Percentiles rank a stretch among this genome's conserved stretches.
Evolutionary conservation across 495 filamentous ascomycete species (phyloP).

Genomic region (Aspergillus panamensis): DNA sequence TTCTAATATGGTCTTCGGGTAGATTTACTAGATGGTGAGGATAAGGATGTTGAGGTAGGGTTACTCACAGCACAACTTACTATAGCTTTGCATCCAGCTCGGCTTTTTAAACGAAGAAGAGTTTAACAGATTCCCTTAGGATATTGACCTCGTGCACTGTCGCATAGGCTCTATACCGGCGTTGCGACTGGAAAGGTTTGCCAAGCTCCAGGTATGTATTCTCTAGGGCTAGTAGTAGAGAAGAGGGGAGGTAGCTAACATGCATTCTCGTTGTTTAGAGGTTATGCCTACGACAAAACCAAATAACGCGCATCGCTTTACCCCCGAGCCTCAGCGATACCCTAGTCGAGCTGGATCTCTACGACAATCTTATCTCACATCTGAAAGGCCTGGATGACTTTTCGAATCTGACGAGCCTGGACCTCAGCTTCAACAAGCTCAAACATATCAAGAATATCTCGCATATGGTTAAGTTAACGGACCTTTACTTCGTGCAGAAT

Average conservation of each 20-base stretch:
- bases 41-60: slow-evolving; percentile 54
- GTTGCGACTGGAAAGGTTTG: slow-evolving; percentile 77
- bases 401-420: slow-evolving; percentile 68
- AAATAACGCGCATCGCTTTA: slow-evolving; percentile 75
- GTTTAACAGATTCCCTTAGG: slow-evolving; percentile 41
- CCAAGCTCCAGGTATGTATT: slow-evolving; percentile 57
- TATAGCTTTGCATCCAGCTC: not conserved
- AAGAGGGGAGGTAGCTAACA: not conserved
- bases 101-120: not conserved
- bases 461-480: slow-evolving; percentile 73
- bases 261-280: slow-evolving; percentile 40
- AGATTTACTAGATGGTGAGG: slow-evolving; percentile 67
- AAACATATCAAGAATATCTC: slow-evolving; percentile 92
- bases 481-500: slow-evolving; percentile 94
- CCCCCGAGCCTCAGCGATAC: slow-evolving; percentile 55
- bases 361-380: slow-evolving; percentile 94
- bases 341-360: slow-evolving; percentile 84
- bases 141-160: slow-evolving; percentile 86
- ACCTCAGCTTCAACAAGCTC: slow-evolving; percentile 98
- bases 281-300: slow-evolving; percentile 92
- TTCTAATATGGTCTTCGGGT: slow-evolving; percentile 9
- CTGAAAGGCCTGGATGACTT: slow-evolving; percentile 80
- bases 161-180: slow-evolving; percentile 76
- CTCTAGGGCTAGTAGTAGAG: not conserved
- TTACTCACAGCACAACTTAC: not conserved